Percentiles rank a stretch among this genome's conserved stretches.
These are phyloP conservation scores for Gloeopeniophorella convolvens DNA, from an alignment of 768 basidiomycete genomes.

Conservation along the genomic window DNA sequence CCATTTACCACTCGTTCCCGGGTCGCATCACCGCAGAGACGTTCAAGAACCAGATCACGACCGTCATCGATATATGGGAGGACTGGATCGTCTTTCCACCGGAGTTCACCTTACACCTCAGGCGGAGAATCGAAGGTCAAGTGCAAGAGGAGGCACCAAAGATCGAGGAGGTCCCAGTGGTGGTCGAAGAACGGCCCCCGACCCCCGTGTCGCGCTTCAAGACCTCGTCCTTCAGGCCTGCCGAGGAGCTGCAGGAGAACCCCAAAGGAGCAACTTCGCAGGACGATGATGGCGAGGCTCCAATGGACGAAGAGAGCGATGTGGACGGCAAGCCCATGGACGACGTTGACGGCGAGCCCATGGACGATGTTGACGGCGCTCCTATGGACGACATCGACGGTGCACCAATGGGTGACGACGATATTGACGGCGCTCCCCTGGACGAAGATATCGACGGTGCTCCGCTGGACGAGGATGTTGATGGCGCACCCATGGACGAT, in stretches of 20 bases:
- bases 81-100: slow-evolving; percentile 96
- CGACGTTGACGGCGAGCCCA: slow-evolving; percentile 38
- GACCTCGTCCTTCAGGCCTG: slow-evolving; percentile 69
- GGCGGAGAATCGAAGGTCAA: slow-evolving; percentile 66
- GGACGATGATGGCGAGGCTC: slow-evolving; percentile 35
- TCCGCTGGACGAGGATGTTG: slow-evolving; percentile 26
- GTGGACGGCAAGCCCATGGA: slow-evolving; percentile 48
- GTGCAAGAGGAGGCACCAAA: slow-evolving; percentile 25
- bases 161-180: slow-evolving; percentile 19
- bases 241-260: slow-evolving; percentile 35
- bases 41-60: slow-evolving; percentile 88
- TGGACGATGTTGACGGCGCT: slow-evolving; percentile 31
- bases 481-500: slow-evolving; percentile 29
- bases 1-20: slow-evolving; percentile 92
- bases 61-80: slow-evolving; percentile 94
- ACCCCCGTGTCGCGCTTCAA: slow-evolving; percentile 58
- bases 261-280: slow-evolving; percentile 21
- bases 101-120: slow-evolving; percentile 71
- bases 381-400: slow-evolving; percentile 33
- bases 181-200: slow-evolving; percentile 28
- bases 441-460: slow-evolving; percentile 20
- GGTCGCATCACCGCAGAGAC: slow-evolving; percentile 94
- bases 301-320: slow-evolving; percentile 40
- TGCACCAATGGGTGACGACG: slow-evolving; percentile 34
- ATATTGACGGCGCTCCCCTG: slow-evolving; percentile 19